Evolutionary conservation across 257 asterid genomes (phyloP).

Genomic region (Voacanga thouarsii): DNA sequence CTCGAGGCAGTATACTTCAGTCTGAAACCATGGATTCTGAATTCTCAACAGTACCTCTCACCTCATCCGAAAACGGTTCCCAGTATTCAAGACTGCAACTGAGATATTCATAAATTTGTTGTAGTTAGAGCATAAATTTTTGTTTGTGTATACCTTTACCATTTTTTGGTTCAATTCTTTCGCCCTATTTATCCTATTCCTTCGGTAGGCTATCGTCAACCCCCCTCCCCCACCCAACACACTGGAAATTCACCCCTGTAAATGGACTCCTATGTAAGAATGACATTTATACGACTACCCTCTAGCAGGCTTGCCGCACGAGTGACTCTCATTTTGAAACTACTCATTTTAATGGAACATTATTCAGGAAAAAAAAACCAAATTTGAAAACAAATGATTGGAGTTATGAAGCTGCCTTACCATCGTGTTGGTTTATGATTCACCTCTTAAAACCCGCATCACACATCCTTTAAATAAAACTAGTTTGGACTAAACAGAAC

Average conservation of each 20-base stretch:
- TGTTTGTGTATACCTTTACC: constrained; percentile 20
- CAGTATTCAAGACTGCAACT: constrained; percentile 46
- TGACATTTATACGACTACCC: no score
- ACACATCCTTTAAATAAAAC: no score
- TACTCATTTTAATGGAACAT: no score
- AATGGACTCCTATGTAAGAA: neutral
- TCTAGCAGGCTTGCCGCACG: no score
- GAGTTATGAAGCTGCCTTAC: no score
- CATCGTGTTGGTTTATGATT: no score
- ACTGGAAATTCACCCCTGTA: neutral
- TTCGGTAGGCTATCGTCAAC: neutral
- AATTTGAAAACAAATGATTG: no score
- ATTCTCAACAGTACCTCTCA: constrained; percentile 85
- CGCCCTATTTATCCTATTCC: constrained; percentile 35
- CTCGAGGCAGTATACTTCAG: constrained; percentile 35
- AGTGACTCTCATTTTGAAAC: no score
- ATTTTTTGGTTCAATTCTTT: constrained; percentile 49
- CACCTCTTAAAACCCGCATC: no score
- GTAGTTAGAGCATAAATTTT: constrained; percentile 31
- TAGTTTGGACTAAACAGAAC: no score
- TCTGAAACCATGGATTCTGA: constrained; percentile 64
- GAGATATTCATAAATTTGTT: constrained; percentile 45
- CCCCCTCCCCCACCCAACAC: no score
- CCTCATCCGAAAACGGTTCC: constrained; percentile 47
- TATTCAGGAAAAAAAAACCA: no score